Base-by-base conservation (phyloP, 305 asterid species). In the Fraxinus sp. region DNA sequence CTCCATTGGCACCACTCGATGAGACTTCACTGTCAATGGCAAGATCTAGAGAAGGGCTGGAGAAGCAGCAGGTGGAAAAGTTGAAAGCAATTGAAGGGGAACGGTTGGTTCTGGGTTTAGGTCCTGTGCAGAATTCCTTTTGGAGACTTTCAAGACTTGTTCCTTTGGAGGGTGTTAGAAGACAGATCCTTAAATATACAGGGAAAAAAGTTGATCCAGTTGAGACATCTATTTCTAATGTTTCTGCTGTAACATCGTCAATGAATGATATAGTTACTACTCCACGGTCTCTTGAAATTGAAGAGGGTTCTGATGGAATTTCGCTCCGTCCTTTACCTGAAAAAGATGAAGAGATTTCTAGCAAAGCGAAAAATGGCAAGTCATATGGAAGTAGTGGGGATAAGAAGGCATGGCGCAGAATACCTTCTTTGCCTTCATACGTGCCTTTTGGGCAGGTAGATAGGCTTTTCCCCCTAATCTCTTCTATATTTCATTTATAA, bases 81-180 rank as follows among this genome's bases (percentile, higher is more conserved):
- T 78, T 52, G 57, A 92, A 88, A 81, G 94, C 91, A 83, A 90
- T 85, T 85, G 99, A 90, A 90, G 94, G 93, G 78, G 99, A 93
- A 80, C 95, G 90, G 85, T 88, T 96, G 91, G 99, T 96, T 85
- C 83, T 96, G 88, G 99, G 99, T 82, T 88, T 96, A 88, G 99
- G 99, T 81, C 99, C 99, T 13, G 97, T 96, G 73, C 98, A 96
- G 87, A 92, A 88, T 83, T 90, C 99, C 77, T 91, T 96, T 86
- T 96, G 99, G 99, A 91, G 98, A 86, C 96, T 96, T 84, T 94
- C 99, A 36, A 94, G 94, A 89, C 98, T 96, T 84, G 98, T 96
- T 70, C 98, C 99, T 59, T 86, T 96, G 78, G 96, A 94, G 78
- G 97, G 94, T 81, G 90, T 96, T 88, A 90, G 91, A 87, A 93